Evolutionary conservation across 768 basidiomycete species (phyloP).

Genomic region (Pisolithus albus): DNA sequence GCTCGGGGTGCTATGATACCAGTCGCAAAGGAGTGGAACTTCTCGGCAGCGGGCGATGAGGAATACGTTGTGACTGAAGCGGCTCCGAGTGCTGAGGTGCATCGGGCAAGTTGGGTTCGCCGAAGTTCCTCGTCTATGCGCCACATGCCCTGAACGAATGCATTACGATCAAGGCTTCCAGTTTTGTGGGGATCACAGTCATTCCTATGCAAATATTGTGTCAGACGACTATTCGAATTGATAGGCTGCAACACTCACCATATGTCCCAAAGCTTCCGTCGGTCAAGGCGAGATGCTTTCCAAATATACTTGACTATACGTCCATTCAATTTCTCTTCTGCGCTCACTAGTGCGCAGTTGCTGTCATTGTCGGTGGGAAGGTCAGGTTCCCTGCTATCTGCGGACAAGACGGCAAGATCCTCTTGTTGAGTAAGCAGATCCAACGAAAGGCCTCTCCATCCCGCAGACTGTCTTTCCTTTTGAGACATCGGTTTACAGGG

Average conservation of each 20-base stretch:
- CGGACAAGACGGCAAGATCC: constrained; percentile 19
- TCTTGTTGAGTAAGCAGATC: constrained; percentile 51
- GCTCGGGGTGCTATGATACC: constrained; percentile 7
- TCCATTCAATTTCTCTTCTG: constrained; percentile 49
- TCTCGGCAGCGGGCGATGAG: constrained; percentile 25
- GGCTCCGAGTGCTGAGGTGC: constrained; percentile 25
- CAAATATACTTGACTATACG: constrained; percentile 54
- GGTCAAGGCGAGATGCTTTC: constrained; percentile 52
- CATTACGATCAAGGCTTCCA: constrained; percentile 58
- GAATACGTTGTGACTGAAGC: constrained; percentile 30
- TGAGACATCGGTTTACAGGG: constrained; percentile 29
- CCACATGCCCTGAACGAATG: constrained; percentile 79
- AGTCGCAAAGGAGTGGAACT: constrained; percentile 6
- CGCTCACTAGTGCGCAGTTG: constrained; percentile 31
- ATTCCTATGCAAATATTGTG: constrained; percentile 37
- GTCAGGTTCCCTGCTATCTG: constrained; percentile 7
- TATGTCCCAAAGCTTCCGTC: constrained; percentile 48
- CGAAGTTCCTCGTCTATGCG: constrained; percentile 78
- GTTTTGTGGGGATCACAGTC: constrained; percentile 55
- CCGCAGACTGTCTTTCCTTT: constrained; percentile 50
- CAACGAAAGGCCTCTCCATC: constrained; percentile 69
- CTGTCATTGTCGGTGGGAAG: constrained; percentile 4
- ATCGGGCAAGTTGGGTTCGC: constrained; percentile 40
- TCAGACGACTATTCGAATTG: background rate
- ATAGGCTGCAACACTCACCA: constrained; percentile 43